Base-by-base conservation (phyloP, 2,329 filamentous ascomycete species). In the Incumbomyces delicatus region DNA sequence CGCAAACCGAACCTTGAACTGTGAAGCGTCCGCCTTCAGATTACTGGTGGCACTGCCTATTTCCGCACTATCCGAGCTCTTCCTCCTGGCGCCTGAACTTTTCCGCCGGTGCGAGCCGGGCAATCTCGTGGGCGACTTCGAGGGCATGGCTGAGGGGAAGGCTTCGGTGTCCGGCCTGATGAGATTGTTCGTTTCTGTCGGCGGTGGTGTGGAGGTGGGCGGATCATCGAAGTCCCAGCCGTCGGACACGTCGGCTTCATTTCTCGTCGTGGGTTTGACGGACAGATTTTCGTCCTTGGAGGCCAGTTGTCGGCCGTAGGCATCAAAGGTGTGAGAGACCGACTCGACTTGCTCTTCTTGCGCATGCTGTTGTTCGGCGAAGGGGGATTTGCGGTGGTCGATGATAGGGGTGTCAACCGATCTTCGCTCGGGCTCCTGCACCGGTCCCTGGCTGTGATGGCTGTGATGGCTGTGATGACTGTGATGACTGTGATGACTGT, bases 161-260 rank as follows among this genome's bases (percentile, higher is more conserved):
- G 78, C 76, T 63, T 95, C 90, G 0, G 83, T 92, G 60, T 95
- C 90, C 1, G 87, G 88, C 51, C 89, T 68, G 50, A 77, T 70
- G 10, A 72, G 62, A 46, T 74, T 73, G 42, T 72, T 69, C 1
- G 70, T 59, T 44, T 67, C 67, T 54, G 60, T 20, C 61, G 65
- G 52, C 1, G 59, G 53, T 41, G 64, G 64, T 38, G 76, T 67
- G 0, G 77, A 67, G 44, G 69, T 58, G n/a, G 74, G 71, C 7
- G 80, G 75, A 49, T 95, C 88, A 45, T 90, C 87, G 56, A 98
- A 98, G 59, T 94, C 89, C 92, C 92, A 98, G 7, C 78, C 86
- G 59, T 95, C 89, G 1, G 75, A 61, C 49, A 85, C 80, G 3
- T 73, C 67, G 6, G 64, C 59, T 38, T 31, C 58, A 2, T 36